Conservation (phyloP, 345 rosid genomes). For the Balakata baccata region DNA sequence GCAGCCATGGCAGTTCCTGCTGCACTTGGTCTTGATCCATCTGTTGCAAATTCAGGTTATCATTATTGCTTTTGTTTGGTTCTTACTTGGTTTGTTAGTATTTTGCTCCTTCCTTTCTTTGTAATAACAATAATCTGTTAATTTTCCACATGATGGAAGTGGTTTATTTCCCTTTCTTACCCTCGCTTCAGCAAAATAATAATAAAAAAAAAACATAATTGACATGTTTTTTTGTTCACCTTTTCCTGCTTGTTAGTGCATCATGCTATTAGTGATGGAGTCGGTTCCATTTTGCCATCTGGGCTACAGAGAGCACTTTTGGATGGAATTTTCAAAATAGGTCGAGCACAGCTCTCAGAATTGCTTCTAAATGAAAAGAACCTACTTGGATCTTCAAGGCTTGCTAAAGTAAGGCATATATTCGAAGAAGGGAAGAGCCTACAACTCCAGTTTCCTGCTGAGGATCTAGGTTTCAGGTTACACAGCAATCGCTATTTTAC, state of each 20-base stretch:
- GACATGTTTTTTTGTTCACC: constrained; percentile 13
- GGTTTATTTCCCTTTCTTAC: neutral
- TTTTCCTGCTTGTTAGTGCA: constrained; percentile 51
- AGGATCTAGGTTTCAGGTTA: constrained; percentile 96
- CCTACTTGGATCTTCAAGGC: constrained; percentile 75
- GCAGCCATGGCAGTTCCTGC: constrained; percentile 92
- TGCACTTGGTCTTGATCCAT: constrained; percentile 81
- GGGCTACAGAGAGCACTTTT: constrained; percentile 64
- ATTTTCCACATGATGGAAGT: neutral
- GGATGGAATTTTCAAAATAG: constrained; percentile 71
- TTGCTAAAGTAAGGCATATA: constrained; percentile 57
- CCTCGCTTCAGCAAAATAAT: neutral
- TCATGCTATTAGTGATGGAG: constrained; percentile 45
- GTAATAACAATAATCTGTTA: neutral
- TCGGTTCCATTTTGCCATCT: constrained; percentile 69
- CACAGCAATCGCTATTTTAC: constrained; percentile 1
- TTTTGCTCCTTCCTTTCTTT: neutral
- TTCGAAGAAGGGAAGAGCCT: constrained; percentile 93
- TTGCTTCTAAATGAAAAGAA: constrained; percentile 66
- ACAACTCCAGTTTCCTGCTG: constrained; percentile 95
- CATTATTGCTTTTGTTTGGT: constrained; percentile 11
- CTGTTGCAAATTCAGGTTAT: constrained; percentile 72
- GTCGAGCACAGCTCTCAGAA: constrained; percentile 87
- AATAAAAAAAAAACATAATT: neutral
- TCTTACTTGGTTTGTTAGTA: constrained; percentile 14